phyloP scores from a whole-genome alignment of 352 stramenopile species.

The Globisporangium paddicum region DNA sequence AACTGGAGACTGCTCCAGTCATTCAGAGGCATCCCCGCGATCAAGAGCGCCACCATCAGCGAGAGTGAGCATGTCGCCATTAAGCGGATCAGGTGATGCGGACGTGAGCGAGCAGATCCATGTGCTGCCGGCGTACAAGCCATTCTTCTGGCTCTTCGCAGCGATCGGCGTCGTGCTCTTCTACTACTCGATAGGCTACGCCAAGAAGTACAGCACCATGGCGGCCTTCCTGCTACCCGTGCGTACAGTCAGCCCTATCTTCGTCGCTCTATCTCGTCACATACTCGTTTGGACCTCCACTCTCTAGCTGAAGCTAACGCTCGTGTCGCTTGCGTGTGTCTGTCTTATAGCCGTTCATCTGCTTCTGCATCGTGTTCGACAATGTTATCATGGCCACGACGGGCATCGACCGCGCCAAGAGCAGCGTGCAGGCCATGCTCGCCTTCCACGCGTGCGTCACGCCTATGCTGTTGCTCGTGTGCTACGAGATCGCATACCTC shows the following conservation, averaged over 20 bases:
- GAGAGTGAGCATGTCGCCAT: background rate
- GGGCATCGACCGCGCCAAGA: conserved; percentile 50
- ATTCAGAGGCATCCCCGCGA: background rate
- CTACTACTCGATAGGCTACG: conserved; percentile 69
- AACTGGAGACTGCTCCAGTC: conserved; percentile 1
- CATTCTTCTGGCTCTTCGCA: conserved; percentile 74
- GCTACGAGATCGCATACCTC: conserved; percentile 87
- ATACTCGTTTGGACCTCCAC: background rate
- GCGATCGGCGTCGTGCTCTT: conserved; percentile 56
- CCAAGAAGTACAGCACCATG: conserved; percentile 66
- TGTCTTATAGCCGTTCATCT: conserved; percentile 64
- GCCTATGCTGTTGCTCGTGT: conserved; percentile 81
- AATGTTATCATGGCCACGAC: conserved; percentile 79
- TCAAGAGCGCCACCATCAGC: background rate
- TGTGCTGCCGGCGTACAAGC: conserved; percentile 42
- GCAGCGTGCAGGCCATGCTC: conserved; percentile 64
- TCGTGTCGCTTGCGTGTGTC: background rate
- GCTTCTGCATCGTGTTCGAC: conserved; percentile 72
- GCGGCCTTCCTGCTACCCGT: conserved; percentile 77
- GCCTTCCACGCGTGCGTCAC: conserved; percentile 81
- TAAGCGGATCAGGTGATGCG: background rate
- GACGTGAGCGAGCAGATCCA: conserved; percentile 29
- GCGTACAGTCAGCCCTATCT: conserved; percentile 12
- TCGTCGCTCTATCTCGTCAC: conserved; percentile 8
- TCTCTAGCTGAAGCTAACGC: background rate